A percentile compares a stretch with the other conserved stretches of the same genome.
Evolutionary conservation across 202 grass and related monocot genomes (phyloP).

Genomic region (Digitaria exilis): DNA sequence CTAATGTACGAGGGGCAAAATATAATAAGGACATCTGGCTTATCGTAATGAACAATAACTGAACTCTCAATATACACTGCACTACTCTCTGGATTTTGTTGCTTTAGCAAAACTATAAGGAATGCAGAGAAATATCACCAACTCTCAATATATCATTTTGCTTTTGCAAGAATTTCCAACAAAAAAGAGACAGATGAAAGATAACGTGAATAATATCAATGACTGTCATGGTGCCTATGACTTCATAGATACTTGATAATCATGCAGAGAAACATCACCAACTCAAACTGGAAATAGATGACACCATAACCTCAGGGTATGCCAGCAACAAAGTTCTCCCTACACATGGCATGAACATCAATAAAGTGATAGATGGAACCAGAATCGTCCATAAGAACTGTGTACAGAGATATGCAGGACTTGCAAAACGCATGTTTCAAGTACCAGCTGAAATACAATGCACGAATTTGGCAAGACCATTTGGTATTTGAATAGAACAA

Average conservation of each 20-base stretch:
- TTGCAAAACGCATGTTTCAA: not conserved
- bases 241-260: slow-evolving; percentile 2
- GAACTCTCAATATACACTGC: not conserved
- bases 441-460: not conserved
- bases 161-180: not conserved
- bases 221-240: not conserved
- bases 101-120: not conserved
- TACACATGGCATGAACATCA: not conserved
- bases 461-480: not conserved
- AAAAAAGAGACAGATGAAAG: not conserved
- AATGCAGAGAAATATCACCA: no score
- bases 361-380: not conserved
- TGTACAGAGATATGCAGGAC: not conserved
- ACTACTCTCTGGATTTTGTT: not conserved
- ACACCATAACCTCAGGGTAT: not conserved
- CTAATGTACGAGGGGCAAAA: not conserved
- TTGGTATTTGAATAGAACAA: not conserved
- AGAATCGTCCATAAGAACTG: not conserved
- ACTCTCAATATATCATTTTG: no score
- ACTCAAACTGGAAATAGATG: not conserved
- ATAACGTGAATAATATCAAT: not conserved
- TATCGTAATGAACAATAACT: not conserved
- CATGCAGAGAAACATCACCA: not conserved
- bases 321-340: not conserved
- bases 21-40: not conserved